Conservation (phyloP, 2,329 filamentous ascomycete species). For the Clonostachys rhizophaga region DNA sequence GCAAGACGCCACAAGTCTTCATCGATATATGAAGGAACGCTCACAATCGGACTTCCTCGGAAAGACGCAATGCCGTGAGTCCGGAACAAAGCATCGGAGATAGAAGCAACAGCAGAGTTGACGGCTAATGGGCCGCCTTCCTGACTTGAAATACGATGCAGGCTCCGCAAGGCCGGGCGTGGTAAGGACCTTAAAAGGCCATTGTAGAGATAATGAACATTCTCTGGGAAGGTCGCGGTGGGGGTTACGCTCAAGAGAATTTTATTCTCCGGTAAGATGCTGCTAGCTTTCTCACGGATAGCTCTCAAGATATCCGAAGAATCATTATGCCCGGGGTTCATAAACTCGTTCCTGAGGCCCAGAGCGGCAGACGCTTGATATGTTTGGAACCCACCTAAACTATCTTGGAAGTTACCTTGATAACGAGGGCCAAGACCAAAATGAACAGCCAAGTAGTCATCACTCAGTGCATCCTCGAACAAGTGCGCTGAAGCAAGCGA, state of each 20-base stretch:
- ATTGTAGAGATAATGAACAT: constrained; percentile 74
- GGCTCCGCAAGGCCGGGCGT: constrained; percentile 62
- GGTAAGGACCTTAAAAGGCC: constrained; percentile 75
- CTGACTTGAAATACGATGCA: constrained; percentile 27
- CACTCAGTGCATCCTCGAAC: constrained; percentile 81
- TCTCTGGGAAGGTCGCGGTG: constrained; percentile 73
- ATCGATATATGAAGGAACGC: constrained; percentile 79
- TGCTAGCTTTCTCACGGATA: constrained; percentile 79
- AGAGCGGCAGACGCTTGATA: constrained; percentile 90
- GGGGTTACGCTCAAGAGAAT: constrained; percentile 82
- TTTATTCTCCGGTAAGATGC: constrained; percentile 74
- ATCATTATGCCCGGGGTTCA: constrained; percentile 86
- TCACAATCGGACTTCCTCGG: constrained; percentile 77
- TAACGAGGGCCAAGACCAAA: constrained; percentile 87
- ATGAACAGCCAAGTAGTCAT: constrained; percentile 88
- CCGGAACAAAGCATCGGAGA: constrained; percentile 84
- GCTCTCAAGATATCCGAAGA: constrained; percentile 87
- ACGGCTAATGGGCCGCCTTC: constrained; percentile 73
- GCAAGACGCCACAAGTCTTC: constrained; percentile 89
- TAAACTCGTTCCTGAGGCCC: constrained; percentile 84
- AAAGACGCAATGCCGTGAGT: constrained; percentile 77
- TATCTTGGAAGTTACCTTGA: constrained; percentile 94
- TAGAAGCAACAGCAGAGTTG: constrained; percentile 80
- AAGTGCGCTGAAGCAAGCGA: constrained; percentile 87
- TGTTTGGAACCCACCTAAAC: constrained; percentile 91